These are phyloP conservation scores for Aspergillus alliaceus DNA, from an alignment of 2,329 filamentous ascomycete species.

Conservation along the genomic window DNA sequence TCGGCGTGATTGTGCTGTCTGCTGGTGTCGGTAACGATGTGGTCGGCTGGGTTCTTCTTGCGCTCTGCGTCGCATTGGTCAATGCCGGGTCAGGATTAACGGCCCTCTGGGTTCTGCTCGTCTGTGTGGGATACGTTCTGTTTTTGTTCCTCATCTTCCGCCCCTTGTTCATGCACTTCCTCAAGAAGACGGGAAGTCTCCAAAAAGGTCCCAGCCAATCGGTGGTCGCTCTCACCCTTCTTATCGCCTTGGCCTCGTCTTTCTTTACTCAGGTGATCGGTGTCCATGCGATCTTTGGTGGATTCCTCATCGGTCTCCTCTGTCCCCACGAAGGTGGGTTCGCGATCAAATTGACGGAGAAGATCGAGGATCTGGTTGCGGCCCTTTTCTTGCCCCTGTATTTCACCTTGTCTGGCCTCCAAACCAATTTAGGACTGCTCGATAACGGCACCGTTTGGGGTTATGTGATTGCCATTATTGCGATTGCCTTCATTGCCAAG, in stretches of 20 bases:
- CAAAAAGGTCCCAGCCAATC: conserved; percentile 86
- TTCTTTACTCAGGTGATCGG: conserved; percentile 92
- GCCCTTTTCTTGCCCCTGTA: conserved; percentile 86
- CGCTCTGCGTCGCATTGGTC: conserved; percentile 88
- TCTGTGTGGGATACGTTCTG: conserved; percentile 71
- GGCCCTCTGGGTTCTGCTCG: conserved; percentile 80
- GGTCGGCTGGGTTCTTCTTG: conserved; percentile 85
- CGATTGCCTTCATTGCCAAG: conserved; percentile 80
- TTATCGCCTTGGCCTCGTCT: conserved; percentile 74
- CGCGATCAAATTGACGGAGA: conserved; percentile 86
- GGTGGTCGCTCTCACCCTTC: conserved; percentile 77
- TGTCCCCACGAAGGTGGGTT: conserved; percentile 89
- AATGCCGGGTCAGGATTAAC: conserved; percentile 82
- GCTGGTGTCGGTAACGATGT: conserved; percentile 94
- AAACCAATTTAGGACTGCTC: conserved; percentile 81
- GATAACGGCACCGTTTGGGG: conserved; percentile 82
- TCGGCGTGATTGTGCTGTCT: conserved; percentile 84
- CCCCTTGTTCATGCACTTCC: conserved; percentile 71
- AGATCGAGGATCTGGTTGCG: conserved; percentile 87
- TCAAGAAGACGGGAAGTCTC: conserved; percentile 72
- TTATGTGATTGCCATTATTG: conserved; percentile 81
- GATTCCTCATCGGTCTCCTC: conserved; percentile 84
- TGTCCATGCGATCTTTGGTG: conserved; percentile 91
- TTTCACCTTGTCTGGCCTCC: conserved; percentile 87
- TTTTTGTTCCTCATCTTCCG: conserved; percentile 73